Evolutionary conservation across 1,284 basidiomycete genomes (phyloP).

Genomic region (Irpex sp.): DNA sequence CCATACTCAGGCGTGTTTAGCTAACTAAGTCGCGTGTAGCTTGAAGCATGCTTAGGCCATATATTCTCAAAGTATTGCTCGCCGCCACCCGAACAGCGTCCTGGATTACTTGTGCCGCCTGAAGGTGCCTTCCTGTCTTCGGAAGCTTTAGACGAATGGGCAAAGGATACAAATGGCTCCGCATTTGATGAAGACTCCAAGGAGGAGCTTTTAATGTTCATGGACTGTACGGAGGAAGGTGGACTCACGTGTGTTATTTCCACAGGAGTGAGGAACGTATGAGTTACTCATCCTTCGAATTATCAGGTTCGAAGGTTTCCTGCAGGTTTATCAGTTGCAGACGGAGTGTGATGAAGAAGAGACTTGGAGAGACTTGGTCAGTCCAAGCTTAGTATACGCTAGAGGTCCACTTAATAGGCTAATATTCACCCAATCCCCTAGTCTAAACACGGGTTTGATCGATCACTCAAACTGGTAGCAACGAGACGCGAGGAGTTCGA

Average conservation of each 20-base stretch:
- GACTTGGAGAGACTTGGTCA: conserved; percentile 75
- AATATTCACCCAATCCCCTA: conserved; percentile 22
- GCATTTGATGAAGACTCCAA: conserved; percentile 72
- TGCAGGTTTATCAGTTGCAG: conserved; percentile 77
- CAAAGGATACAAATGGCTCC: conserved; percentile 70
- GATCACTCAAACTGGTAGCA: conserved; percentile 55
- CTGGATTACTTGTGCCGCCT: conserved; percentile 44
- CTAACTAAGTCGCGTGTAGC: conserved; percentile 29
- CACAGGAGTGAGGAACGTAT: background rate
- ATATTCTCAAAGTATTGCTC: conserved; percentile 74
- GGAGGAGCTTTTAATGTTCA: conserved; percentile 69
- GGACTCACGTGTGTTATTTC: conserved; percentile 60
- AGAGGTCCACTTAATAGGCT: background rate
- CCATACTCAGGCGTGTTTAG: background rate
- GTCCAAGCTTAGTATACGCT: conserved; percentile 15
- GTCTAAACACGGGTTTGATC: conserved; percentile 74
- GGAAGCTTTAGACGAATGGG: conserved; percentile 68
- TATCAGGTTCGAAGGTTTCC: conserved; percentile 66
- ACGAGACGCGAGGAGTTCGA: conserved; percentile 49
- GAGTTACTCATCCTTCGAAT: conserved; percentile 31
- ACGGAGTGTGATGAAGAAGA: conserved; percentile 80
- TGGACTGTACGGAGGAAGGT: conserved; percentile 72
- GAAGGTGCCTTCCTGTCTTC: conserved; percentile 52
- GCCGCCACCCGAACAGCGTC: conserved; percentile 33
- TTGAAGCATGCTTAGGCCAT: conserved; percentile 61